Conservation (phyloP, 805 yeast genomes). For the Huiozyma sinensis region DNA sequence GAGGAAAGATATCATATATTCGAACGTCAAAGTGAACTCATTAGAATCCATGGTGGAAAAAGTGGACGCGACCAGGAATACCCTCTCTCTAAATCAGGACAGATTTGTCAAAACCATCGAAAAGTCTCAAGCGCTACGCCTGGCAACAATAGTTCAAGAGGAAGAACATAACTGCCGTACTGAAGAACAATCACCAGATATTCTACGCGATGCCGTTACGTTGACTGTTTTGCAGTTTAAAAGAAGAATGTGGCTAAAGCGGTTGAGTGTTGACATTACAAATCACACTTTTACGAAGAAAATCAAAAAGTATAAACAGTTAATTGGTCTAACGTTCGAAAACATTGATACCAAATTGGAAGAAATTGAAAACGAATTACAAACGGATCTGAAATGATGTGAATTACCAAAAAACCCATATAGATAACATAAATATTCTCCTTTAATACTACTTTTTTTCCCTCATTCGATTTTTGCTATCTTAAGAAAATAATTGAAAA, state of each 20-base stretch:
- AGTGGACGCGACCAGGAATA: too few relatives aligned
- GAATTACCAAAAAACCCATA: neutral
- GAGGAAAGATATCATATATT: neutral
- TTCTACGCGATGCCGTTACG: constrained; percentile 26
- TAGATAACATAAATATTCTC: neutral
- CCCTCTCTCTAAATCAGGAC: neutral
- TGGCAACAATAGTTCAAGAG: constrained; percentile 47
- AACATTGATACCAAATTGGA: constrained; percentile 74
- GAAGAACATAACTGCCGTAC: constrained; percentile 30
- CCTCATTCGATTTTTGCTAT: too few relatives aligned
- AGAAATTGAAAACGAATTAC: constrained; percentile 49
- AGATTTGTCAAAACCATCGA: constrained; percentile 32
- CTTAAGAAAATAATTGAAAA: too few relatives aligned
- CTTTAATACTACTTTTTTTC: neutral
- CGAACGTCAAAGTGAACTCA: neutral
- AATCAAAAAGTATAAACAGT: constrained; percentile 68
- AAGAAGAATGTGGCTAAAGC: constrained; percentile 33
- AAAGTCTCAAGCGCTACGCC: constrained; percentile 50
- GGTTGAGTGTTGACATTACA: constrained; percentile 40
- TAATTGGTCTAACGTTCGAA: constrained; percentile 68
- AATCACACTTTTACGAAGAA: constrained; percentile 38
- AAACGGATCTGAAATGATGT: constrained; percentile 17
- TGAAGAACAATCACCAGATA: constrained; percentile 5
- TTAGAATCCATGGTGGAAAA: neutral
- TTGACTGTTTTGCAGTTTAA: constrained; percentile 44